Evolutionary conservation across 768 basidiomycete species (phyloP).

Genomic region (Grammothele lineata): DNA sequence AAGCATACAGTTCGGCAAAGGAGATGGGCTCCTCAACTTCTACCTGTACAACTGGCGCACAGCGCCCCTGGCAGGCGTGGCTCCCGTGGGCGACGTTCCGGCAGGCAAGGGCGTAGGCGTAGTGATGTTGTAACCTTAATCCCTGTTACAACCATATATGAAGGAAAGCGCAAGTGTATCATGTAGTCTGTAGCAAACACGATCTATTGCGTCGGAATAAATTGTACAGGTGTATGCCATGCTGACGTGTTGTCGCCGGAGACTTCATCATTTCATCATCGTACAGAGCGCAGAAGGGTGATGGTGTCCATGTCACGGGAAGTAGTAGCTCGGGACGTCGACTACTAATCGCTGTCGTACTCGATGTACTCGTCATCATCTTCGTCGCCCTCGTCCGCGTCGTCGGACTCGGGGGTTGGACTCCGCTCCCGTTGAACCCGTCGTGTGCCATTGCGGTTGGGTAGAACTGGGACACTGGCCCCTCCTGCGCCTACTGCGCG

Average conservation of each 20-base stretch:
- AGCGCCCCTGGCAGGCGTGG: conserved; percentile 68
- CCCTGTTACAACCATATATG: not conserved
- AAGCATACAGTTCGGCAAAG: conserved; percentile 73
- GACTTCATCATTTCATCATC: no score
- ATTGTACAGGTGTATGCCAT: conserved; percentile 6
- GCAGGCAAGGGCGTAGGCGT: conserved; percentile 84
- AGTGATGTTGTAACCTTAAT: conserved; percentile 73
- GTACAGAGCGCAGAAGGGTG: no score
- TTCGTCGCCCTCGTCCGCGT: conserved; percentile 76
- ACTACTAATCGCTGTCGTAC: conserved; percentile 72
- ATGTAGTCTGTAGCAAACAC: conserved; percentile 4
- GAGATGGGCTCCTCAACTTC: conserved; percentile 88
- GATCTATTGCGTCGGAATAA: conserved; percentile 4
- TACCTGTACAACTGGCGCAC: conserved; percentile 97
- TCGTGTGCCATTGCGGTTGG: conserved; percentile 33
- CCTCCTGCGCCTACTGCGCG: conserved; percentile 54
- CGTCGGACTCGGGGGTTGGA: conserved; percentile 77
- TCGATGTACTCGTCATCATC: conserved; percentile 68
- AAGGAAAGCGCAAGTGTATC: not conserved
- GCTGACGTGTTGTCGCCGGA: no score
- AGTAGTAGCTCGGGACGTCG: no score
- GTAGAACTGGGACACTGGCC: conserved; percentile 42
- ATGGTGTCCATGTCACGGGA: no score
- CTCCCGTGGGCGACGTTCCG: conserved; percentile 41
- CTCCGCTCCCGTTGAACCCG: conserved; percentile 44